Percentiles rank a stretch among this genome's conserved stretches.
Conservation (phyloP, 2,329 filamentous ascomycete species). For the Mycosphaerella sp. region DNA sequence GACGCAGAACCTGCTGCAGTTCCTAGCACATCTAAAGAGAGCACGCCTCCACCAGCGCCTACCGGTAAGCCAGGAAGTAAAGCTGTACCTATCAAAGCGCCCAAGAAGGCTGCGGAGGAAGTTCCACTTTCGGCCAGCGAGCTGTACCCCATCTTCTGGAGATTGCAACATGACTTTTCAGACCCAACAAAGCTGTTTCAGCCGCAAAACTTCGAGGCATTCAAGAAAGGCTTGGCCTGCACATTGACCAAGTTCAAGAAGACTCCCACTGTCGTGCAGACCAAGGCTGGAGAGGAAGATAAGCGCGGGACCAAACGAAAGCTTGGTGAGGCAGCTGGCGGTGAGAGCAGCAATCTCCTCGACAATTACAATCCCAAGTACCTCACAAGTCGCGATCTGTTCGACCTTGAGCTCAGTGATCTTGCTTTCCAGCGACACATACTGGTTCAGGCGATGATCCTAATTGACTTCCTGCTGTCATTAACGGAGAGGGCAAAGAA, state of each 20-base stretch:
- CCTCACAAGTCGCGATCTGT: slow-evolving; percentile 91
- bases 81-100: slow-evolving; percentile 22
- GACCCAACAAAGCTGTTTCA: slow-evolving; percentile 75
- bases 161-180: slow-evolving; percentile 83
- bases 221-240: slow-evolving; percentile 56
- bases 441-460: slow-evolving; percentile 87
- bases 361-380: slow-evolving; percentile 95
- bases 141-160: slow-evolving; percentile 91
- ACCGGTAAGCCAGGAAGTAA: slow-evolving; percentile 25
- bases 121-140: slow-evolving; percentile 56
- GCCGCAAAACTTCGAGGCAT: slow-evolving; percentile 59
- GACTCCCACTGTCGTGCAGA: slow-evolving; percentile 61
- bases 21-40: slow-evolving; percentile 15
- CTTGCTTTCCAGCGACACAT: slow-evolving; percentile 91
- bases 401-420: slow-evolving; percentile 94
- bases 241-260: slow-evolving; percentile 70
- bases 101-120: slow-evolving; percentile 37
- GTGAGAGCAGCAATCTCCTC: slow-evolving; percentile 45
- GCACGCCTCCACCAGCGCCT: slow-evolving; percentile 21
- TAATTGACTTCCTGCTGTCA: slow-evolving; percentile 92
- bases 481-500: slow-evolving; percentile 75
- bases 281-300: slow-evolving; percentile 57
- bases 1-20: slow-evolving; percentile 38
- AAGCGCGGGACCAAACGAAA: slow-evolving; percentile 67
- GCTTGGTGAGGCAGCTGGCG: slow-evolving; percentile 25